Percentiles rank a stretch among this genome's conserved stretches.
phyloP scores from a whole-genome alignment of 108 stramenopile genomes.

The Phaeodactylum tricornutum region DNA sequence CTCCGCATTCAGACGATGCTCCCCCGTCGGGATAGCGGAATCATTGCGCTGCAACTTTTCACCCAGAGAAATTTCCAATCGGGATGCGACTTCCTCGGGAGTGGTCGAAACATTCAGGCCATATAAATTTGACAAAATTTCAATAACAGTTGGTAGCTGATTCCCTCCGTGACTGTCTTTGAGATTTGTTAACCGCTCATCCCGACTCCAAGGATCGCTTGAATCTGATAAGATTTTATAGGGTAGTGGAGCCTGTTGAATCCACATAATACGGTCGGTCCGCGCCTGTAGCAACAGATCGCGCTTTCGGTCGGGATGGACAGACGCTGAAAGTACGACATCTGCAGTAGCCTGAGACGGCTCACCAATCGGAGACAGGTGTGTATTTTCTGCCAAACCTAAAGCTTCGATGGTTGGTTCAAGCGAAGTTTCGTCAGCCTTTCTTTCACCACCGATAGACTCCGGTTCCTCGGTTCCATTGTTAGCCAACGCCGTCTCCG shows the following conservation, averaged over 20 bases:
- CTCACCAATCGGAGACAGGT: too few relatives aligned
- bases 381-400: too few relatives aligned
- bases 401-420: too few relatives aligned
- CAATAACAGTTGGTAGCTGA: constrained; percentile 11
- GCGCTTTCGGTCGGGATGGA: constrained; percentile 51
- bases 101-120: constrained; percentile 3
- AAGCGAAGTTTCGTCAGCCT: too few relatives aligned
- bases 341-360: too few relatives aligned
- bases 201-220: constrained; percentile 9
- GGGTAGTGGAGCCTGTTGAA: constrained; percentile 27
- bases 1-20: not conserved
- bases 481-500: too few relatives aligned
- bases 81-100: not conserved
- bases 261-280: constrained; percentile 51
- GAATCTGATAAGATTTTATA: constrained; percentile 7
- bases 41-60: not conserved
- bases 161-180: constrained; percentile 5
- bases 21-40: constrained; percentile 1
- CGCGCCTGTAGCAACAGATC: constrained; percentile 57
- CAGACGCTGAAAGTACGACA: too few relatives aligned
- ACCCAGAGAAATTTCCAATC: not conserved
- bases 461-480: too few relatives aligned
- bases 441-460: too few relatives aligned
- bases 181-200: constrained; percentile 10
- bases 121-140: constrained; percentile 27